Evolutionary conservation across 2,329 filamentous ascomycete genomes (phyloP).

Genomic region (Cordyceps cicadae): DNA sequence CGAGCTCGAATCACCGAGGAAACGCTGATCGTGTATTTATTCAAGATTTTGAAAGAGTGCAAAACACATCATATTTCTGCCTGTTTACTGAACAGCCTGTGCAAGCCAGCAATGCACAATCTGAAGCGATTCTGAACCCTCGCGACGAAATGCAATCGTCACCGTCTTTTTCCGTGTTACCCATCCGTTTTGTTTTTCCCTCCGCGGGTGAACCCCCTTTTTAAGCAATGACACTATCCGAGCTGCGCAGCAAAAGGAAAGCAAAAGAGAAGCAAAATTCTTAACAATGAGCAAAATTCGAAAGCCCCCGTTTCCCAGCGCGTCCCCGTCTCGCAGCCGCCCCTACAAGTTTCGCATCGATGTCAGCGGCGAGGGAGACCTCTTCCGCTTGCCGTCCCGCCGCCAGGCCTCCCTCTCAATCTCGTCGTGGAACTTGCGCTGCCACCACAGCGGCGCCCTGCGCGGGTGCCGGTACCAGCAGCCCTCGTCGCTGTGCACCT

Average conservation of each 20-base stretch:
- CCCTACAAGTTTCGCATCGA: background rate
- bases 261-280: background rate
- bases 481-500: background rate
- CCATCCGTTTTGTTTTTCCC: background rate
- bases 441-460: background rate
- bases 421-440: background rate
- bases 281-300: background rate
- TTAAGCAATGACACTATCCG: too few relatives aligned
- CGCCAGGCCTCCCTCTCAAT: background rate
- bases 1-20: background rate
- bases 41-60: background rate
- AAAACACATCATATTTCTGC: background rate
- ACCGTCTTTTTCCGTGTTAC: background rate
- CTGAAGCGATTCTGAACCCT: background rate
- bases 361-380: background rate
- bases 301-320: background rate
- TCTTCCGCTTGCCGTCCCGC: background rate
- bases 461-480: conserved; percentile 4
- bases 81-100: background rate
- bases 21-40: background rate
- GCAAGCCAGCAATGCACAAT: background rate
- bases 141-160: background rate
- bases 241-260: background rate
- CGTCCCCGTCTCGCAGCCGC: background rate
- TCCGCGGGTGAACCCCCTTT: background rate